These are phyloP conservation scores for Closterium sp. DNA, from an alignment of 139 green algal genomes.

Conservation along the genomic window DNA sequence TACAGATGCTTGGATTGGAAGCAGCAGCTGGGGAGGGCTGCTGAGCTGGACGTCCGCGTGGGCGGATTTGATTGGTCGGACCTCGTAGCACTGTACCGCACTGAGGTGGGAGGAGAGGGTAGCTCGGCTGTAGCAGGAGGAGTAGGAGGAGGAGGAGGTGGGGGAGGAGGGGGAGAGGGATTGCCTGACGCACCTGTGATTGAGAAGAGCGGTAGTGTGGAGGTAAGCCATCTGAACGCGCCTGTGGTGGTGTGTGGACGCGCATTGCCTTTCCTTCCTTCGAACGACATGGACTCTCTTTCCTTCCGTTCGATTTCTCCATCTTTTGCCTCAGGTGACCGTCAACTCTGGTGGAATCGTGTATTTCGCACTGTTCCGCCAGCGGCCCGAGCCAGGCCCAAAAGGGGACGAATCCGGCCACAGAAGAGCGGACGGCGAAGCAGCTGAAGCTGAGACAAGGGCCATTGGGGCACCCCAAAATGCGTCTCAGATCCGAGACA, in stretches of 20 bases:
- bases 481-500: neutral
- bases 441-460: neutral
- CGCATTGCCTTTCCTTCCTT: constrained; percentile 12
- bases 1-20: neutral
- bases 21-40: constrained; percentile 10
- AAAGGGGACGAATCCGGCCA: neutral
- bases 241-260: neutral
- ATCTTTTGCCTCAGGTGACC: constrained; percentile 13
- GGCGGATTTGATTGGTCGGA: neutral
- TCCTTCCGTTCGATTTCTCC: neutral
- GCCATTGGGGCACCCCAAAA: neutral
- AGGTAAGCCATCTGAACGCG: neutral
- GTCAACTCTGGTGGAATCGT: constrained; percentile 41
- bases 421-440: neutral
- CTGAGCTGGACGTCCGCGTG: constrained; percentile 14
- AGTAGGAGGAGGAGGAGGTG: neutral
- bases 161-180: neutral
- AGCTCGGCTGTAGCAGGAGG: neutral
- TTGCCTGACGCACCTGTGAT: neutral
- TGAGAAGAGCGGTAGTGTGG: neutral
- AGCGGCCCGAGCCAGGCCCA: neutral
- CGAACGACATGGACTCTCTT: no score
- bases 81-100: constrained; percentile 25
- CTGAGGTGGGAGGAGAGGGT: constrained; percentile 7
- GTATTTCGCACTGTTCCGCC: constrained; percentile 31